A percentile compares a stretch with the other conserved stretches of the same genome.
Evolutionary conservation across 148 eudicot species (phyloP).

Genomic region (Oxyria digyna): DNA sequence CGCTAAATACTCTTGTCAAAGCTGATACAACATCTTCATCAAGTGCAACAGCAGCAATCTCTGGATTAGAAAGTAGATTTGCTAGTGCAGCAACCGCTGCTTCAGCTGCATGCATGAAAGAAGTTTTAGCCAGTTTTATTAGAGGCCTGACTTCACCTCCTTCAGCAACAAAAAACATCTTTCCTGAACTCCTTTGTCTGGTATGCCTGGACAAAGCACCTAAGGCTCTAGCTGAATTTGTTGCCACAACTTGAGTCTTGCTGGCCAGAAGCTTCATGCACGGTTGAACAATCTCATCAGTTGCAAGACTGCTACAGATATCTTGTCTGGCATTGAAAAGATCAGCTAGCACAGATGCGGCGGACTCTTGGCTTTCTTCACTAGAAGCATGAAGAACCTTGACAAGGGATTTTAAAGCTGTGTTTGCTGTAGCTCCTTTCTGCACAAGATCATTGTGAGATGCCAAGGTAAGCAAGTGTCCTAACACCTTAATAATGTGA

Average conservation of each 20-base stretch:
- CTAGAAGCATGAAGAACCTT: conserved; percentile 52
- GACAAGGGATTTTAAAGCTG: conserved; percentile 61
- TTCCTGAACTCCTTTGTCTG: conserved; percentile 33
- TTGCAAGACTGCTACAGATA: conserved; percentile 62
- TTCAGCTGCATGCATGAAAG: conserved; percentile 60
- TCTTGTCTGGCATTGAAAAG: conserved; percentile 58
- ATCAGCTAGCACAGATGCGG: conserved; percentile 78
- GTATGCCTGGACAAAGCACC: conserved; percentile 62
- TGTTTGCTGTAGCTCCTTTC: conserved; percentile 46
- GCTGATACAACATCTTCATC: conserved; percentile 75
- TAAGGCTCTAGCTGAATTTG: conserved; percentile 75
- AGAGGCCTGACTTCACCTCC: conserved; percentile 70
- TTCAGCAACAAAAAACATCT: conserved; percentile 50
- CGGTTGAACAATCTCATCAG: conserved; percentile 60
- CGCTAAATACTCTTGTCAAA: conserved; percentile 48
- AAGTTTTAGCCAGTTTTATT: conserved; percentile 68
- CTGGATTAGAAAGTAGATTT: conserved; percentile 56
- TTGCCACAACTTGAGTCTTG: conserved; percentile 57
- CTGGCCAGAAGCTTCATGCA: conserved; percentile 79
- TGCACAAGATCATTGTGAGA: conserved; percentile 46
- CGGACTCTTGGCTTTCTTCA: conserved; percentile 59
- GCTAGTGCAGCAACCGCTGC: conserved; percentile 76
- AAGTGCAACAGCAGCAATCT: conserved; percentile 63
- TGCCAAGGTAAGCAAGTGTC: conserved; percentile 60
- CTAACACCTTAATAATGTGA: conserved; percentile 47